phyloP scores from a whole-genome alignment of 2,329 filamentous ascomycete species.

The Penicillium sp. region DNA sequence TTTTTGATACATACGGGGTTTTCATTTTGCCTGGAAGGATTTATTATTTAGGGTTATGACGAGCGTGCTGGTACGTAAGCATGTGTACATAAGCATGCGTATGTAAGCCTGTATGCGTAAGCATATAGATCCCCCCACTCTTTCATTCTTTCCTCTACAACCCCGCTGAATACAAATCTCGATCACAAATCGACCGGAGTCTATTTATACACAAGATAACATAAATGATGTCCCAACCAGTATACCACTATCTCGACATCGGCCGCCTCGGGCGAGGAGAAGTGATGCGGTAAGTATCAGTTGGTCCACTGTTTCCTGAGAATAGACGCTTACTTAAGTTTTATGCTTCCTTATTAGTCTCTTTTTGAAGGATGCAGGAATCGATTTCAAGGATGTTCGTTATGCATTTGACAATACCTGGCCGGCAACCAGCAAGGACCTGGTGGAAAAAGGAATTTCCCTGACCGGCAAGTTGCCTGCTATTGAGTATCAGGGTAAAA shows the following conservation, averaged over 20 bases:
- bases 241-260: conserved; percentile 25
- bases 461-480: conserved; percentile 33
- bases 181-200: too few relatives aligned
- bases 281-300: conserved; percentile 22
- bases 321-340: not conserved
- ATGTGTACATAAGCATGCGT: too few relatives aligned
- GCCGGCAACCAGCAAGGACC: conserved; percentile 22
- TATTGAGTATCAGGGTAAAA: conserved; percentile 32
- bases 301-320: not conserved
- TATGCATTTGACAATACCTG: conserved; percentile 28
- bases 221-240: conserved; percentile 1
- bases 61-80: too few relatives aligned
- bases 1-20: too few relatives aligned
- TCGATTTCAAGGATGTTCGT: conserved; percentile 25
- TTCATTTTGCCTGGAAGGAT: too few relatives aligned
- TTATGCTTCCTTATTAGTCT: conserved; percentile 22
- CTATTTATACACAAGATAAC: not conserved
- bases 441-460: conserved; percentile 24
- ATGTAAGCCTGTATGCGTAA: too few relatives aligned
- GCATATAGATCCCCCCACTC: too few relatives aligned
- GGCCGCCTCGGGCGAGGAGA: conserved; percentile 25
- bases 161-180: too few relatives aligned
- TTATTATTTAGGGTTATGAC: too few relatives aligned
- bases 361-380: conserved; percentile 26
- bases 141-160: too few relatives aligned